Percentiles rank a stretch among this genome's conserved stretches.
Evolutionary conservation across 805 yeast genomes (phyloP).

Genomic region (Kluyveromyces siamensis): DNA sequence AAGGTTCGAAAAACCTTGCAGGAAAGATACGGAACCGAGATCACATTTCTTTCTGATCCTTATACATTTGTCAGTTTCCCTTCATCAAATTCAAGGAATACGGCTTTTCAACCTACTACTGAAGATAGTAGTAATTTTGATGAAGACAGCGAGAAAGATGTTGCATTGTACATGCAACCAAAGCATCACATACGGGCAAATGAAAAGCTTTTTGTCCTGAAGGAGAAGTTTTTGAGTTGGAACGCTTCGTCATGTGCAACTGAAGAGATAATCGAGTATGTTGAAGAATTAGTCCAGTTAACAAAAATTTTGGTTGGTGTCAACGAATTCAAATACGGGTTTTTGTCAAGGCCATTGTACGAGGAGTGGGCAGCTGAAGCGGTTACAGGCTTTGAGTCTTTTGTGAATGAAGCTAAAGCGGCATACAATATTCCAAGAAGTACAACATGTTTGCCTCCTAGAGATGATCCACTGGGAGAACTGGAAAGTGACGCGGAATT

Average conservation of each 20-base stretch:
- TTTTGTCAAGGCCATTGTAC: slow-evolving; percentile 38
- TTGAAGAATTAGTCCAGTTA: slow-evolving; percentile 37
- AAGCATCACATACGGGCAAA: background rate
- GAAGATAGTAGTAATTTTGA: background rate
- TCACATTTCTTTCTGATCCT: background rate
- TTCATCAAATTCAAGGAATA: slow-evolving; percentile 1
- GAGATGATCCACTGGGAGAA: background rate
- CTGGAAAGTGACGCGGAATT: background rate
- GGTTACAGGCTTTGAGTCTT: slow-evolving; percentile 29
- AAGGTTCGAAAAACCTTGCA: slow-evolving; percentile 33
- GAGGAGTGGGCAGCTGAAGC: slow-evolving; percentile 36
- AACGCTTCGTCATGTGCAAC: slow-evolving; percentile 41
- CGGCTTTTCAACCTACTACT: background rate
- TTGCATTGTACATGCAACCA: slow-evolving; percentile 2
- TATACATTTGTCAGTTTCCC: slow-evolving; percentile 3
- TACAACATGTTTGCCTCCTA: background rate
- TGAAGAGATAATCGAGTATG: slow-evolving; percentile 41
- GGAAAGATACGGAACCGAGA: slow-evolving; percentile 15
- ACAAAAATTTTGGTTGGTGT: slow-evolving; percentile 39
- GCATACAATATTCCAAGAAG: background rate
- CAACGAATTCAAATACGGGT: slow-evolving; percentile 42
- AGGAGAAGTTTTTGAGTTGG: slow-evolving; percentile 40
- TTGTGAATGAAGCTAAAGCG: slow-evolving; percentile 8
- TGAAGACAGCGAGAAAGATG: slow-evolving; percentile 2
- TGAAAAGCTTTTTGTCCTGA: slow-evolving; percentile 16